phyloP scores from a whole-genome alignment of 352 stramenopile genomes.

The Globisporangium yorkense region DNA sequence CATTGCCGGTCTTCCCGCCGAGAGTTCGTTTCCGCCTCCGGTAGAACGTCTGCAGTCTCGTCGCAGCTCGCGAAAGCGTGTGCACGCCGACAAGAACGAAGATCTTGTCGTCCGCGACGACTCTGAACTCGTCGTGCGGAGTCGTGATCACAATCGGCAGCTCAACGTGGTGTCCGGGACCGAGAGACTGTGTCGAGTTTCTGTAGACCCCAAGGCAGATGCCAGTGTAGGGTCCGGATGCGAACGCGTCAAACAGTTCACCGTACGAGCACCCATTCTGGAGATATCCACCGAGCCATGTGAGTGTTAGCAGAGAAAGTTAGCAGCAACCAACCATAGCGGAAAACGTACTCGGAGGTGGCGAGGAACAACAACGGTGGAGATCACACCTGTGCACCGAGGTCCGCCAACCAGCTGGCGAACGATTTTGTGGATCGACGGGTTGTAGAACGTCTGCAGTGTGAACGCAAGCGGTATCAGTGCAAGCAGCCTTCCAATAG shows the following conservation, averaged over 20 bases:
- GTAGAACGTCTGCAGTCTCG: conserved; percentile 49
- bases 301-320: not conserved
- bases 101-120: conserved; percentile 46
- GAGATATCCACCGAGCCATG: not conserved
- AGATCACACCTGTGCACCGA: conserved; percentile 71
- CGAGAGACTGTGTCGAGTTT: conserved; percentile 45
- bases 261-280: conserved; percentile 43
- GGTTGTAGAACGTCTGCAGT: conserved; percentile 72
- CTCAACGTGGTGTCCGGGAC: conserved; percentile 31
- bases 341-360: conserved; percentile 29
- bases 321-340: not conserved
- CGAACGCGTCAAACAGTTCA: conserved; percentile 59
- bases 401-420: conserved; percentile 71
- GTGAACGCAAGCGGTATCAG: not conserved
- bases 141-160: conserved; percentile 77
- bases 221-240: conserved; percentile 47
- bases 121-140: conserved; percentile 39
- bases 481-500: not conserved
- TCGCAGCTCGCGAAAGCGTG: conserved; percentile 60
- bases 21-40: conserved; percentile 13
- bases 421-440: conserved; percentile 83
- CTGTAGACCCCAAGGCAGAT: conserved; percentile 75
- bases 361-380: conserved; percentile 43
- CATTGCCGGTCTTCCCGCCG: not conserved
- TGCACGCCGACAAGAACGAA: conserved; percentile 75